Evolutionary conservation across 192 early-diverging fungal species (phyloP).

Genomic region (Anaeromyces robustus): DNA sequence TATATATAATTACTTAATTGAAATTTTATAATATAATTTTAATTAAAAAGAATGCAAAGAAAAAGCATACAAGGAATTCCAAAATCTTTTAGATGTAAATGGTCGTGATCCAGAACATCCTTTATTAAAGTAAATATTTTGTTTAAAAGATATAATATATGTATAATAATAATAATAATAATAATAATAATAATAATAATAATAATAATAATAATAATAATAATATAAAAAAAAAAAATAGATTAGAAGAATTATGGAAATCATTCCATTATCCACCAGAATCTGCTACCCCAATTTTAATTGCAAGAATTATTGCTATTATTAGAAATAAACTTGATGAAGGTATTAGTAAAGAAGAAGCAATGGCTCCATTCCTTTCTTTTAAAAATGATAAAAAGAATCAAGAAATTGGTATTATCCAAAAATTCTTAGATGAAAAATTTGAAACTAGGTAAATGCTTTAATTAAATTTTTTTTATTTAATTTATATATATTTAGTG

Average conservation of each 20-base stretch:
- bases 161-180: too few species aligned
- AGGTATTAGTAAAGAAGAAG: not conserved
- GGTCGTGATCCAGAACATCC: not conserved
- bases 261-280: constrained; percentile 3
- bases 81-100: not conserved
- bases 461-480: too few species aligned
- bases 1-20: too few species aligned
- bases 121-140: not conserved
- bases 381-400: constrained; percentile 1
- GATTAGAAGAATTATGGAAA: not conserved
- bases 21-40: too few species aligned
- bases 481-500: too few species aligned
- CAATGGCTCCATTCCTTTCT: not conserved
- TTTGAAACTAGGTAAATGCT: not conserved
- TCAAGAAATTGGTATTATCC: not conserved
- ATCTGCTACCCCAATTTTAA: not conserved
- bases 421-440: constrained; percentile 4
- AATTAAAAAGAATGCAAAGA: not conserved
- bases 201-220: not conserved
- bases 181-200: too few species aligned
- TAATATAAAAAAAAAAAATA: not conserved
- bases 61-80: not conserved
- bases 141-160: too few species aligned
- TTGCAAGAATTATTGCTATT: not conserved
- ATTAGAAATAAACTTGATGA: not conserved